Evolutionary conservation across 2,329 filamentous ascomycete species (phyloP), one percentile per base, ranked within the genome.

Genomic region (Sarocladium kiliense): DNA sequence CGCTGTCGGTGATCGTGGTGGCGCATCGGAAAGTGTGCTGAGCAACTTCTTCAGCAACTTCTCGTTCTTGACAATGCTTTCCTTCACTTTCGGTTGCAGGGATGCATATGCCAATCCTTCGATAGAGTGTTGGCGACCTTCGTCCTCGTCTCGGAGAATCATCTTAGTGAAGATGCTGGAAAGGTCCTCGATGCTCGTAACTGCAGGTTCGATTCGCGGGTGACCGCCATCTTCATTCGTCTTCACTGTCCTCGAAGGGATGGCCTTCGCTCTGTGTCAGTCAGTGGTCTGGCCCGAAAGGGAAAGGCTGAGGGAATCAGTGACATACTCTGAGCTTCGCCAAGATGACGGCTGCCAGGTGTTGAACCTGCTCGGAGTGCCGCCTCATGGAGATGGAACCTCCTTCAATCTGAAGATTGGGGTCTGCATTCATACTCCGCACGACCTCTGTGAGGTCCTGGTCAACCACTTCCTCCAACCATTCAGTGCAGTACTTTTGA

Each of bases 101-200:
- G 93, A 96, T 3, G 91, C 87, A 68, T 96, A 97, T 14, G 93
- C 94, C 58, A 99, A 76, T 5, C 93, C 94, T 72, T 99, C 94
- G 55, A 97, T 84, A 1, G 89, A 87, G 65, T 88, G 85, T 63
- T 88, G 82, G 58, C 81, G 79, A 59, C 77, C 78, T 54, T 77
- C 73, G 32, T 82, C 77, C 44, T 83, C 77, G 44, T 81, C 77
- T 27, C 76, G 77, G 26, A 87, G 65, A 45, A 91, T 77, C 73
- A 91, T 85, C 54, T 82, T 83, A 51, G 79, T 82, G 60, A 88
- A 87, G 66, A 83, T 79, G 58, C 73, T 75, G 36, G 82, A 80
- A 10, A 88, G 72, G n/a, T 86, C 82, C 61, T 87, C 84, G 58
- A 88, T 82, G 59, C 77, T 85, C 12, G 81, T 83, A 44, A 76